Base-by-base conservation (phyloP, 306 rosid species). In the Cercis canadensis region DNA sequence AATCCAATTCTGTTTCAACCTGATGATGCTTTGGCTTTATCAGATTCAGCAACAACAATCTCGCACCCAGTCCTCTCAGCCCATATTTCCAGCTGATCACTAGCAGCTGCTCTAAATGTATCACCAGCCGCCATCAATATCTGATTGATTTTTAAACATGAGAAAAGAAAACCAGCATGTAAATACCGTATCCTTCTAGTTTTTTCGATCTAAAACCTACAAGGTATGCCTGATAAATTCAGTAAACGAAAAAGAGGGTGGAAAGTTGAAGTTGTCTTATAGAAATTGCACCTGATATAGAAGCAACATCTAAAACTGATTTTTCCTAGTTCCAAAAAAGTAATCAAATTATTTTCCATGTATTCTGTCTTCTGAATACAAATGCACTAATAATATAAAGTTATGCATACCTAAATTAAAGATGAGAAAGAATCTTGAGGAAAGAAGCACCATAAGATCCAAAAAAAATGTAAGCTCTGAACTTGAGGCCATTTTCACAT, bases 21-120 rank as follows among this genome's bases (percentile, higher is more conserved):
- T 81, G 84, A 69, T 49, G 96, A 33, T 65, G 99, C 99, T 80
- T 94, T 89, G 56, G 95, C 95, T 73, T 90, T 87, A 57, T 89
- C 92, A 60, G 56, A 33, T 78, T 94, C 97, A 76, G 97, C 95
- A 64, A 84, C 76, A 73, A 94, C 86, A 78, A 94, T 94, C 82
- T 94, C 96, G 81, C 99, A 94, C 34, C 84, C 97, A 73, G 91
- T 87, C 80, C 99, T 87, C 83, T 87, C 96, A 13, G 99, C 99
- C 99, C 99, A 94, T 77, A 94, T 91, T 85, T 94, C 99, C 41
- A 94, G 87, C 86, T 94, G 97, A 69, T 94, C 99, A 73, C 96
- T 80, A 29, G 99, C 97, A 72, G 99, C 99, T 76, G 99, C 97
- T 87, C 99, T 86, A 80, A 91, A 94, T 29, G 99, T 94, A 84